Evolutionary conservation across 129 eudicot species (phyloP).

Genomic region (Flaveria ramosissima): DNA sequence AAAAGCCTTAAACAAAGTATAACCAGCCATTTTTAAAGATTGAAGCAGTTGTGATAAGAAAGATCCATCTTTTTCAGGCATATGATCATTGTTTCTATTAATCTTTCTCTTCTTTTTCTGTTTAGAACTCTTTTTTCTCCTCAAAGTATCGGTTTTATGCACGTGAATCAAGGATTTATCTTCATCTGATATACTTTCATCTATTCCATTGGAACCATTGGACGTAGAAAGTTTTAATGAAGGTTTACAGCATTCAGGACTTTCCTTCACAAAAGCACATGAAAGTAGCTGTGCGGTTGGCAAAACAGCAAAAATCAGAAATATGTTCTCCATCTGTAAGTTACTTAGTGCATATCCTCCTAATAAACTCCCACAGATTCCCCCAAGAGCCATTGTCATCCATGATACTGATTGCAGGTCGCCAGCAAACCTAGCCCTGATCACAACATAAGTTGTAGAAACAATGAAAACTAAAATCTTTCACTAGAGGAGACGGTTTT

Average conservation of each 20-base stretch:
- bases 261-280: slow-evolving; percentile 74
- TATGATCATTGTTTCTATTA: slow-evolving; percentile 25
- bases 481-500: not conserved
- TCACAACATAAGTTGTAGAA: slow-evolving; percentile 19
- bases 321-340: slow-evolving; percentile 62
- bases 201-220: slow-evolving; percentile 34
- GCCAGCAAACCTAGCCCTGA: slow-evolving; percentile 94
- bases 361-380: slow-evolving; percentile 85
- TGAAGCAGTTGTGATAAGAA: slow-evolving; percentile 47
- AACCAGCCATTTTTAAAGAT: slow-evolving; percentile 66
- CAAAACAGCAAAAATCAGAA: slow-evolving; percentile 66
- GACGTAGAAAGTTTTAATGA: slow-evolving; percentile 38
- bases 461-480: not conserved
- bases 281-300: slow-evolving; percentile 78
- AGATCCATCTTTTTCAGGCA: slow-evolving; percentile 50
- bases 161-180: slow-evolving; percentile 38
- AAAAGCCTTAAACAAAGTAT: slow-evolving; percentile 71
- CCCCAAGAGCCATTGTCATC: slow-evolving; percentile 98
- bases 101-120: slow-evolving; percentile 42
- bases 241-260: slow-evolving; percentile 34
- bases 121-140: slow-evolving; percentile 67
- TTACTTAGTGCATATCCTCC: slow-evolving; percentile 81
- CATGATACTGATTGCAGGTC: slow-evolving; percentile 97
- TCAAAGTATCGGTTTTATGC: slow-evolving; percentile 39
- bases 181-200: slow-evolving; percentile 43